Evolutionary conservation across 371 early-diverging fungal species (phyloP).

Genomic region (Funneliformis caledonium): DNA sequence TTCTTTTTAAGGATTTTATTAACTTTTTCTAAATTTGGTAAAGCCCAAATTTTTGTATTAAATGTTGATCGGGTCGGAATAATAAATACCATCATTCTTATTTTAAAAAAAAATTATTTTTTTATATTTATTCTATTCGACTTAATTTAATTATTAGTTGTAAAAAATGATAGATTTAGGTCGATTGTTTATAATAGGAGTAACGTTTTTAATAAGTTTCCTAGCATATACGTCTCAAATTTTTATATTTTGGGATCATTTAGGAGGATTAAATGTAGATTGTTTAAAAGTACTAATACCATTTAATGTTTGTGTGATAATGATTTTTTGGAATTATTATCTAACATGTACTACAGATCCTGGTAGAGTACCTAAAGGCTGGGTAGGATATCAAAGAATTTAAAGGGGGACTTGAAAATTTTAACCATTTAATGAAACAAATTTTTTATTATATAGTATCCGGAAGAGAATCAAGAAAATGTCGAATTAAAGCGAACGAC

Average conservation of each 20-base stretch:
- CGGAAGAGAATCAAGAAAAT: constrained; percentile 59
- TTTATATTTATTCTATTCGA: too few relatives aligned
- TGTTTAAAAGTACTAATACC: constrained; percentile 49
- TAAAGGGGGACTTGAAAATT: not conserved
- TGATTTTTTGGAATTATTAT: constrained; percentile 80
- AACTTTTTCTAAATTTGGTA: too few relatives aligned
- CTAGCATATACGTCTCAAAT: constrained; percentile 33
- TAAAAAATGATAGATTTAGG: constrained; percentile 15
- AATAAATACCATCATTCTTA: too few relatives aligned
- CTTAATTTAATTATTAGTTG: not conserved
- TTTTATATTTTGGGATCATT: constrained; percentile 35
- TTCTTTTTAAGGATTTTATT: too few relatives aligned
- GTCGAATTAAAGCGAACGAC: constrained; percentile 76
- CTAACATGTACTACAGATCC: constrained; percentile 79
- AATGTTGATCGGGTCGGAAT: too few relatives aligned
- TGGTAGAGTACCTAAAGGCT: constrained; percentile 77
- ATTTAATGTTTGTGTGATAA: constrained; percentile 70
- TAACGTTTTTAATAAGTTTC: constrained; percentile 22
- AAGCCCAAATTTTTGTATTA: too few relatives aligned
- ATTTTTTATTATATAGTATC: constrained; percentile 30
- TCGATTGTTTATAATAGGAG: constrained; percentile 31
- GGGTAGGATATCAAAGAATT: constrained; percentile 48
- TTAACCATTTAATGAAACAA: not conserved
- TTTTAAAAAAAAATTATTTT: too few relatives aligned
- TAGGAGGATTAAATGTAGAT: constrained; percentile 34